These are phyloP conservation scores for Schizosaccharomyces cryophilus DNA, from an alignment of 805 yeast genomes.

Conservation along the genomic window DNA sequence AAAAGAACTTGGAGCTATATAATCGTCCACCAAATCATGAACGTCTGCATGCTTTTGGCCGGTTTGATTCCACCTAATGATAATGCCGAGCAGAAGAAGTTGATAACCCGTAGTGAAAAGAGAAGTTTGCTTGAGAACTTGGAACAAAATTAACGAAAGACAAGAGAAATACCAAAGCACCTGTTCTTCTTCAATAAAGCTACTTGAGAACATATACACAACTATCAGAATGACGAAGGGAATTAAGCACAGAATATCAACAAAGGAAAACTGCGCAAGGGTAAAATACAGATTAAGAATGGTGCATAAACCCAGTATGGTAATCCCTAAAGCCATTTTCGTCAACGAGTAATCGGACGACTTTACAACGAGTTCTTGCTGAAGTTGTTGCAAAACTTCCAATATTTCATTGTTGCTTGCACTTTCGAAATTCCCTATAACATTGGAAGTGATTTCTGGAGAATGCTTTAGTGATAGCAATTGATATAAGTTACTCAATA, in stretches of 20 bases:
- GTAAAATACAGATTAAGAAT: not conserved
- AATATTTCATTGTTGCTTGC: not conserved
- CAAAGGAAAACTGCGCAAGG: too few species aligned
- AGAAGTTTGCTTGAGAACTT: not conserved
- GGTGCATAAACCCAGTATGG: not conserved
- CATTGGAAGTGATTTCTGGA: not conserved
- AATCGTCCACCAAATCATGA: conserved; percentile 7
- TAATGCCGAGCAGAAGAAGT: not conserved
- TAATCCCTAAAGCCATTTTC: not conserved
- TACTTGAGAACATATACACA: conserved; percentile 46
- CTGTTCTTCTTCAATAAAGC: conserved; percentile 85
- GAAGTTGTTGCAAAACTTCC: not conserved
- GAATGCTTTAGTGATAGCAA: not conserved
- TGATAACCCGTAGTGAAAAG: not conserved
- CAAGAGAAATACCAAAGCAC: conserved; percentile 72
- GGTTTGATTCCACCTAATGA: not conserved
- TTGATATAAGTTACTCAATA: not conserved
- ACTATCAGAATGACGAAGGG: not conserved
- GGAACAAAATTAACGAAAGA: not conserved
- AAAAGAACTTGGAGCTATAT: conserved; percentile 17
- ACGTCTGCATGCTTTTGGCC: not conserved
- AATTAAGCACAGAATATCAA: not conserved
- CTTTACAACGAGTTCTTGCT: not conserved
- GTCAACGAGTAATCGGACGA: not conserved
- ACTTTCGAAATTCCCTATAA: not conserved